phyloP scores from a whole-genome alignment of 2,329 filamentous ascomycete species.

The Sarocladium brachiariae region DNA sequence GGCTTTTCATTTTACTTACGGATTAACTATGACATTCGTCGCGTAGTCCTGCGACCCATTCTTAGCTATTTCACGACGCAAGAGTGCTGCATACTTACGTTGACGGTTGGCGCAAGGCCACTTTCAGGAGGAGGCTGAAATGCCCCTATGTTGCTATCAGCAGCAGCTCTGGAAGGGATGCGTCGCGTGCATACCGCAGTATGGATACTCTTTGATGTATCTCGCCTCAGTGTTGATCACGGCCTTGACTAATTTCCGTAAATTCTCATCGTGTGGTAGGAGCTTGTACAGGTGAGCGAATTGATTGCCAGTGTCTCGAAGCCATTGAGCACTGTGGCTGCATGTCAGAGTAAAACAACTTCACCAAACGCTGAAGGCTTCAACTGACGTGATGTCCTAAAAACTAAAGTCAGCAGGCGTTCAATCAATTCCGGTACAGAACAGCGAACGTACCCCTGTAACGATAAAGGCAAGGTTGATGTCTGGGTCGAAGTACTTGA shows the following conservation, averaged over 20 bases:
- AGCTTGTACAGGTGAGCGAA: slow-evolving; percentile 66
- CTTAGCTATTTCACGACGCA: background rate
- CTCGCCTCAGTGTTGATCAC: slow-evolving; percentile 71
- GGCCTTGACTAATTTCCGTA: slow-evolving; percentile 65
- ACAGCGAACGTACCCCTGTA: slow-evolving; percentile 57
- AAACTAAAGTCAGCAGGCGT: slow-evolving; percentile 37
- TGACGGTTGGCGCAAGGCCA: slow-evolving; percentile 23
- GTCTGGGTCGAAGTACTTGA: slow-evolving; percentile 36
- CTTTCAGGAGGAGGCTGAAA: slow-evolving; percentile 81
- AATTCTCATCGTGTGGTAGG: slow-evolving; percentile 33
- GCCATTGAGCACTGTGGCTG: slow-evolving; percentile 89
- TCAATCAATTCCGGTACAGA: slow-evolving; percentile 27
- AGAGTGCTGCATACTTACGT: background rate
- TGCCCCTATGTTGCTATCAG: slow-evolving; percentile 45
- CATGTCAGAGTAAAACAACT: background rate
- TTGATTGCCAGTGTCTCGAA: slow-evolving; percentile 80
- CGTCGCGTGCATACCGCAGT: slow-evolving; percentile 51
- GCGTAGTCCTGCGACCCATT: slow-evolving; percentile 48
- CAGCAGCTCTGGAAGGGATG: background rate
- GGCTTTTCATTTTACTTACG: background rate
- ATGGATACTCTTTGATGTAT: slow-evolving; percentile 64
- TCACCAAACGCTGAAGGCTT: no score
- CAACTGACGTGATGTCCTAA: slow-evolving; percentile 60
- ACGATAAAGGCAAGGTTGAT: slow-evolving; percentile 66
- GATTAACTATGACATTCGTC: background rate